These are phyloP conservation scores for Gossypium stocksii DNA, from an alignment of 345 rosid genomes.

Conservation along the genomic window DNA sequence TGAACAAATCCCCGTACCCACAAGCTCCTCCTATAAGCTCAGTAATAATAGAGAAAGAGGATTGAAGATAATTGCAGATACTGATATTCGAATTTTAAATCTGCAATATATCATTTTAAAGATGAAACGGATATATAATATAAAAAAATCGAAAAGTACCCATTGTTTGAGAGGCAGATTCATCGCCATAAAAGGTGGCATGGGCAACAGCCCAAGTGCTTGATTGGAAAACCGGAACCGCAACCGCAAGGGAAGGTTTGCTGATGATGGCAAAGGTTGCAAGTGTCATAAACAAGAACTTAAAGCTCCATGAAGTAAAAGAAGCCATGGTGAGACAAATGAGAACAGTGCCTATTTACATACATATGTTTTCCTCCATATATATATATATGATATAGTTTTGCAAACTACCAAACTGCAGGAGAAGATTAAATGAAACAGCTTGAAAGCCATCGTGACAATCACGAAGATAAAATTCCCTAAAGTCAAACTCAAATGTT, in stretches of 20 bases:
- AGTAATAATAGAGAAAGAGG: too few relatives aligned
- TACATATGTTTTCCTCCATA: background rate
- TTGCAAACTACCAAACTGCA: too few relatives aligned
- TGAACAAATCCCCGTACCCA: slow-evolving; percentile 69
- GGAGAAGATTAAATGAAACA: too few relatives aligned
- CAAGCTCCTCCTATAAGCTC: slow-evolving; percentile 64
- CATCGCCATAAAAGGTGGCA: slow-evolving; percentile 73
- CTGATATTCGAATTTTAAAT: background rate
- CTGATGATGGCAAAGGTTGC: slow-evolving; percentile 18
- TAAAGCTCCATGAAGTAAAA: slow-evolving; percentile 18
- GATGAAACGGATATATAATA: background rate
- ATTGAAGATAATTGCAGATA: too few relatives aligned
- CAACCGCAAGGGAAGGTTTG: slow-evolving; percentile 1
- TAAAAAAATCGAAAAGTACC: slow-evolving; percentile 24
- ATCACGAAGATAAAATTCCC: too few relatives aligned
- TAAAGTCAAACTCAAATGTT: too few relatives aligned
- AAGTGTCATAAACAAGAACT: slow-evolving; percentile 23
- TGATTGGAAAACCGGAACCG: slow-evolving; percentile 27
- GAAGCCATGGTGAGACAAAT: too few relatives aligned
- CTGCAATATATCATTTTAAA: background rate
- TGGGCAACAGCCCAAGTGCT: slow-evolving; percentile 50
- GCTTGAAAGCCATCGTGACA: too few relatives aligned
- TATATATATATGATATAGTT: too few relatives aligned
- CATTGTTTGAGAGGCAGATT: slow-evolving; percentile 54
- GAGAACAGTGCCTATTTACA: too few relatives aligned